Evolutionary conservation across 2,329 filamentous ascomycete genomes (phyloP), one percentile per base, ranked within the genome.

Genomic region (Aureobasidium melanogenum): DNA sequence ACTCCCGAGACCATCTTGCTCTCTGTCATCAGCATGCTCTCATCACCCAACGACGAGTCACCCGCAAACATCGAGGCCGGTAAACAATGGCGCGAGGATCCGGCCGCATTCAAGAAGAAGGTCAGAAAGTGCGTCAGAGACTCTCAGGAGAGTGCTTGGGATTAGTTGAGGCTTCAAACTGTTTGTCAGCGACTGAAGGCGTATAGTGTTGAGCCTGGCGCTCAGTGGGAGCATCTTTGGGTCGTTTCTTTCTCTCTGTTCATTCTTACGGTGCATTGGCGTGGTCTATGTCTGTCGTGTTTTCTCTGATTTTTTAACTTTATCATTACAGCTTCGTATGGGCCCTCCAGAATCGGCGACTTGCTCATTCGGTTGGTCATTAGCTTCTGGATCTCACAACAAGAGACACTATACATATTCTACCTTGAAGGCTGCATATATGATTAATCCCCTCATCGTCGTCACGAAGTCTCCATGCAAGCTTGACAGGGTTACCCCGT

Each of bases 61-160:
- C 91, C 94, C 0, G 94, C 94, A 54, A 97, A 99, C 72, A 85
- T 97, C 30, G 93, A 97, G 77, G 94, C 94, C 3, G 94, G 93
- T 12, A 84, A 88, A 63, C 76, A 97, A 78, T 88, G 94, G 83
- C 84, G 94, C 57, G 90, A 94, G 69, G 89, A 96, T 69, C 77
- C 79, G 60, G 80, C 79, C 63, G 89, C 92, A 55, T 99, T 96
- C 71, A 84, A 90, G 75, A 88, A 83, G 75, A 80, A 83, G 64
- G 92, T 91, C 63, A 80, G 91, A 69, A 85, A 84, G 71, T 91
- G 88, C 69, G 91, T 96, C 1, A 78, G 90, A 67, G 88, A 90
- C 74, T 95, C 89, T 71, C 74, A 92, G 68, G 91, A 91, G 30
- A 70, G 64, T 63, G 71, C 67, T 46, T 73, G 69, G 70, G 70